These are phyloP conservation scores for Hammondia hammondi DNA, from an alignment of 169 alveolate genomes.

Conservation along the genomic window DNA sequence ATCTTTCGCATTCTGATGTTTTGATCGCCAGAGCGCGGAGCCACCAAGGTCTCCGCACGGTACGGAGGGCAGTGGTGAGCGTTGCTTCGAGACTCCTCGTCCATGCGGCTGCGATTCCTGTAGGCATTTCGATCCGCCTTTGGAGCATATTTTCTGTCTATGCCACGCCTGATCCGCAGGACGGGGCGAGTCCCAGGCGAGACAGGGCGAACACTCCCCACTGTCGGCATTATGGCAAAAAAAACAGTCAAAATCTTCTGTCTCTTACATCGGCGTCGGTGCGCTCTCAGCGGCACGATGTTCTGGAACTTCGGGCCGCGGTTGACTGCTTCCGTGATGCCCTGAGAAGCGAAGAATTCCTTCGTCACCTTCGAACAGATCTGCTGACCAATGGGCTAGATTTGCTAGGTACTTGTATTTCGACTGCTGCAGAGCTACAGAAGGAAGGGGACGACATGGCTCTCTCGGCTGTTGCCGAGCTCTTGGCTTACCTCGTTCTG, in stretches of 20 bases:
- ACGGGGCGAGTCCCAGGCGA: background rate
- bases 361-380: background rate
- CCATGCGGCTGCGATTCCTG: background rate
- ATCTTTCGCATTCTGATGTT: background rate
- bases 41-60: background rate
- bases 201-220: background rate
- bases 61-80: background rate
- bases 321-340: constrained; percentile 22
- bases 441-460: background rate
- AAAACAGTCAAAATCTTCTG: constrained; percentile 7
- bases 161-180: background rate
- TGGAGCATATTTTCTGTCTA: background rate
- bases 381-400: background rate
- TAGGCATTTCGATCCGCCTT: constrained; percentile 20
- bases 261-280: background rate
- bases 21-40: background rate
- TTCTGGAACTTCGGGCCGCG: constrained; percentile 9
- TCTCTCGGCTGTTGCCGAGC: background rate
- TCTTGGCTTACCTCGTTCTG: background rate
- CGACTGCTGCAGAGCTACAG: background rate
- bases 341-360: background rate
- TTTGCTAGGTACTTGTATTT: constrained; percentile 6
- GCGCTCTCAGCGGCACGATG: background rate
- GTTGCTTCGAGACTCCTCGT: constrained; percentile 1
- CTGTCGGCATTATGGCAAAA: background rate